Percentiles rank a stretch among this genome's conserved stretches.
These are phyloP conservation scores for Fusarium phyllophilum DNA, from an alignment of 2,329 filamentous ascomycete genomes.

Conservation along the genomic window DNA sequence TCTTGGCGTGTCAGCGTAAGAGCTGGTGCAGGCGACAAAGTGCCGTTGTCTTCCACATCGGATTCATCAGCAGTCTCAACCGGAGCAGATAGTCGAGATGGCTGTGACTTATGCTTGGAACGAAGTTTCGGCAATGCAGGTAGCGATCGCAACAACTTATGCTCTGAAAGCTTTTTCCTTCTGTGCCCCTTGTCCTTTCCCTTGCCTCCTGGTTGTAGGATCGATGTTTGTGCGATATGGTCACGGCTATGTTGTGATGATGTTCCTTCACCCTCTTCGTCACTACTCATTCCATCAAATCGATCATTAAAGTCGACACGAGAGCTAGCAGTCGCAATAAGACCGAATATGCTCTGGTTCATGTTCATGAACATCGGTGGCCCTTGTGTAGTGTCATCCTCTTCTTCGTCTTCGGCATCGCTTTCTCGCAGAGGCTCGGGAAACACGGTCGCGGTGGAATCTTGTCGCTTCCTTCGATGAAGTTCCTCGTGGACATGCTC, in stretches of 20 bases:
- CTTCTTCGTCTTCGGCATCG: slow-evolving; percentile 60
- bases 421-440: slow-evolving; percentile 64
- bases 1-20: slow-evolving; percentile 37
- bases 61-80: slow-evolving; percentile 49
- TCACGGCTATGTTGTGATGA: slow-evolving; percentile 54
- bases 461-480: slow-evolving; percentile 56
- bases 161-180: slow-evolving; percentile 70
- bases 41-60: slow-evolving; percentile 41
- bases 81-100: slow-evolving; percentile 52
- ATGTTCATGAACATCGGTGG: slow-evolving; percentile 73
- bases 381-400: slow-evolving; percentile 57
- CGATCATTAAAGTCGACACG: slow-evolving; percentile 83
- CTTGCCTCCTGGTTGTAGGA: slow-evolving; percentile 50
- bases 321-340: slow-evolving; percentile 89
- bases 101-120: slow-evolving; percentile 55
- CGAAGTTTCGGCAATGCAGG: slow-evolving; percentile 65
- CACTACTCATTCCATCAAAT: slow-evolving; percentile 82
- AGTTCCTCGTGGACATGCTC: slow-evolving; percentile 57
- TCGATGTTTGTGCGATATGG: slow-evolving; percentile 55
- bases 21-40: slow-evolving; percentile 40
- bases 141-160: slow-evolving; percentile 73
- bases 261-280: slow-evolving; percentile 79
- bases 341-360: slow-evolving; percentile 93
- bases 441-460: slow-evolving; percentile 53
- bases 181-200: slow-evolving; percentile 56